phyloP scores from a whole-genome alignment of 2,329 filamentous ascomycete species.

The Graphilbum ipis-grandicollis region DNA sequence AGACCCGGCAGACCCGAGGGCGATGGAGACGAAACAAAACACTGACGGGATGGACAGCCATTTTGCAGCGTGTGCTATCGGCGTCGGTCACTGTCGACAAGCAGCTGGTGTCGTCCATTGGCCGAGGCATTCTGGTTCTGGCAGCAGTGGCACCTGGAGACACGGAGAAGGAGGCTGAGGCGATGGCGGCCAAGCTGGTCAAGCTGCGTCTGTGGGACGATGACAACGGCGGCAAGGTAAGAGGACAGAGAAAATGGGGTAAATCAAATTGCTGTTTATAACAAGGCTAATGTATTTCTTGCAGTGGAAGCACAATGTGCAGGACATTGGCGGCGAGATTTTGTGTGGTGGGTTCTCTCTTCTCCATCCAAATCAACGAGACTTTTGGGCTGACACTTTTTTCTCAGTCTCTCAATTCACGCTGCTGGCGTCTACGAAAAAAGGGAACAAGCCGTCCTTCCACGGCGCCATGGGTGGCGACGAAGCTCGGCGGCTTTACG shows the following conservation, averaged over 20 bases:
- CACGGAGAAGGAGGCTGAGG: conserved; percentile 72
- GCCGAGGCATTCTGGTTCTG: conserved; percentile 76
- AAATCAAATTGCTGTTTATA: no score
- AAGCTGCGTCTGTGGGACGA: conserved; percentile 90
- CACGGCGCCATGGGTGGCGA: conserved; percentile 69
- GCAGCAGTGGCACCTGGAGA: conserved; percentile 84
- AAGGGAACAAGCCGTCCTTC: conserved; percentile 90
- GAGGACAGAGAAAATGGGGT: no score
- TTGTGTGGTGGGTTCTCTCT: conserved; percentile 56
- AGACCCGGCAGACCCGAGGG: no score
- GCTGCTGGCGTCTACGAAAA: conserved; percentile 79
- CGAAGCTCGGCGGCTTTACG: conserved; percentile 66
- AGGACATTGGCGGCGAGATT: conserved; percentile 78
- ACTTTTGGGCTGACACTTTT: no score
- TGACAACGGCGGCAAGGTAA: conserved; percentile 47
- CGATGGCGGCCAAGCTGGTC: conserved; percentile 67
- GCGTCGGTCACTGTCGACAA: conserved; percentile 92
- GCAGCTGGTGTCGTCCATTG: conserved; percentile 77
- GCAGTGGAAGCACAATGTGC: conserved; percentile 80
- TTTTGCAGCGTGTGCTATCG: conserved; percentile 84
- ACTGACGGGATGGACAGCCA: conserved; percentile 37
- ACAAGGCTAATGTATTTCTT: background rate
- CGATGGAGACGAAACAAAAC: background rate
- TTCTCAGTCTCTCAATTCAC: conserved; percentile 85
- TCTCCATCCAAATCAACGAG: no score